Evolutionary conservation across 192 early-diverging fungal species (phyloP), one percentile per base, ranked within the genome.

Genomic region (Mortierella claussenii): DNA sequence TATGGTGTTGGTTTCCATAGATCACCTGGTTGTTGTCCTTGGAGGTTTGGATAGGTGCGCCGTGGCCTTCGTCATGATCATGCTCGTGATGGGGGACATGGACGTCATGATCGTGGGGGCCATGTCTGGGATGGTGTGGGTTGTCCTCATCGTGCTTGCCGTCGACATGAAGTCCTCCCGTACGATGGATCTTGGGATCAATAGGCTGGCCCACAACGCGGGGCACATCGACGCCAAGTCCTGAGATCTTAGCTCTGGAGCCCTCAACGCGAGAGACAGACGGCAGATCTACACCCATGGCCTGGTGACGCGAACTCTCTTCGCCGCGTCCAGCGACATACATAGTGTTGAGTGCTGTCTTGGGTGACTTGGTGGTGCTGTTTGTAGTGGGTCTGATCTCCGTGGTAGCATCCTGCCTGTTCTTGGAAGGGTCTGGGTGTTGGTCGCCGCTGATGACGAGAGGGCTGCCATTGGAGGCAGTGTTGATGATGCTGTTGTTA

Each of bases 161-260:
- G 32, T 68, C 66, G 43, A 68, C 66, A n/a, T 68, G 36, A 20
- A 68, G 66, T 8, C 66, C 34, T 3, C 56, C 36, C 8, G 9
- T 48, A 12, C 34, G 32, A 17, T 33, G 43, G 9, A 12, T 33
- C 3, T 24, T 44, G 9, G 34, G 55, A 27, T 73, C 53, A 2
- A 13, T 34, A 4, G 55, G 37, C 1, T 50, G 26, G 3, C 69
- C 69, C 2, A 73, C 60, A 11, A 64, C 20, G 3, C 17, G 1
- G 4, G 69, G 69, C 4, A 30, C 32, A 23, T 73, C 69, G 13
- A 73, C 69, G 15, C 69, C 69, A 9, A 73, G 34, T 18, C 55
- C 53, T 0, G 69, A 51, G 5, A 17, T 45, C 3, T 21, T 51
- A 12, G 26, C 26, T 21, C 27, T 10, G 42, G 59, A 40, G 33